A percentile compares a stretch with the other conserved stretches of the same genome.
These are phyloP conservation scores for Termitomyces sp. DNA, from an alignment of 768 basidiomycete genomes.

Conservation along the genomic window DNA sequence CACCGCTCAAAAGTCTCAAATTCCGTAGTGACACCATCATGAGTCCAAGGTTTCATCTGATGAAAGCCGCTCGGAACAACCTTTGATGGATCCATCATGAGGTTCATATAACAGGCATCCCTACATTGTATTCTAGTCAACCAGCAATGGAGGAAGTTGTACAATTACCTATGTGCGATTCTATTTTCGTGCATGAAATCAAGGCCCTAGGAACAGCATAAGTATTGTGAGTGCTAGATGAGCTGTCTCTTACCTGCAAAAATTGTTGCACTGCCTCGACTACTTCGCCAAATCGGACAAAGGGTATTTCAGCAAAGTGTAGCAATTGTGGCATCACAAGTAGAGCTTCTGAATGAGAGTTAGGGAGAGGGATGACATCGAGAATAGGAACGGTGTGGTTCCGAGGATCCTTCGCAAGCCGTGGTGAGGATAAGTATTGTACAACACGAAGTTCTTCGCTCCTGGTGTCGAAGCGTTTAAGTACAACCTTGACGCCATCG, in stretches of 20 bases:
- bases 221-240: not conserved
- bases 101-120: constrained; percentile 16
- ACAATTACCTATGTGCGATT: constrained; percentile 12
- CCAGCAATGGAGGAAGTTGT: not conserved
- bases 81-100: constrained; percentile 13
- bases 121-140: constrained; percentile 2
- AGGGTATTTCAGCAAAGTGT: constrained; percentile 14
- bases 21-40: not conserved
- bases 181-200: constrained; percentile 19
- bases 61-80: constrained; percentile 12
- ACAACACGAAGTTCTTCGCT: constrained; percentile 12
- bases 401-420: constrained; percentile 10
- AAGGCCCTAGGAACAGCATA: constrained; percentile 12
- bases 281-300: constrained; percentile 18
- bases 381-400: constrained; percentile 21
- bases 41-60: not conserved
- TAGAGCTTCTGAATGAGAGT: constrained; percentile 6
- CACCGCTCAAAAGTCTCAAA: constrained; percentile 11
- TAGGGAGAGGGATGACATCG: constrained; percentile 18
- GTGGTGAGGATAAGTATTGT: constrained; percentile 11
- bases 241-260: constrained; percentile 12
- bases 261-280: constrained; percentile 18
- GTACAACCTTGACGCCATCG: constrained; percentile 16
- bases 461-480: constrained; percentile 10
- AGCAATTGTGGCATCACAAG: constrained; percentile 20